phyloP scores from a whole-genome alignment of 2,329 filamentous ascomycete genomes.

The Pyrenophora seminiperda region DNA sequence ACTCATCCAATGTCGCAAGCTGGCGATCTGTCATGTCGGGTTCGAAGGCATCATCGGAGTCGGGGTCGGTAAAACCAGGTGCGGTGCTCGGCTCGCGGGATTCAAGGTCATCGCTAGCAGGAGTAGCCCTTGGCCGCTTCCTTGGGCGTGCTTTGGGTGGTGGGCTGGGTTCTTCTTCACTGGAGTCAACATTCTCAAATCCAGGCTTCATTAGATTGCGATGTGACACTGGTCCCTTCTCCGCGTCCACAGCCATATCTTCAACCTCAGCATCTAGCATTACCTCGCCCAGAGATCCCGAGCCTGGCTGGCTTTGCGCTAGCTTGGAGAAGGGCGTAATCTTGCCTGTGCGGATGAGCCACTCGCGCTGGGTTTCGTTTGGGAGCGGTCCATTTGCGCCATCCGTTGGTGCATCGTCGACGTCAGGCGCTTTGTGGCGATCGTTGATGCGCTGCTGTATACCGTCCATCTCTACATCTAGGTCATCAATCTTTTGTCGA shows the following conservation, averaged over 20 bases:
- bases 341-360: slow-evolving; percentile 92
- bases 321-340: slow-evolving; percentile 94
- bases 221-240: slow-evolving; percentile 52
- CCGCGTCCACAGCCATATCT: slow-evolving; percentile 54
- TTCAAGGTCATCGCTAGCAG: slow-evolving; percentile 10
- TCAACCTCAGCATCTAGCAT: slow-evolving; percentile 84
- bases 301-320: slow-evolving; percentile 65
- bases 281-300: slow-evolving; percentile 74
- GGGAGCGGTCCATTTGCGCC: slow-evolving; percentile 67
- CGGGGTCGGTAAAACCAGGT: slow-evolving; percentile 32
- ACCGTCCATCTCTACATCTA: slow-evolving; percentile 75
- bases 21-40: slow-evolving; percentile 49
- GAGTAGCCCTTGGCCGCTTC: slow-evolving; percentile 46
- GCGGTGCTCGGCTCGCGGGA: slow-evolving; percentile 28
- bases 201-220: slow-evolving; percentile 56
- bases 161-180: slow-evolving; percentile 42
- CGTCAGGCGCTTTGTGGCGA: slow-evolving; percentile 64
- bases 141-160: slow-evolving; percentile 37
- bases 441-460: slow-evolving; percentile 82
- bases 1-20: slow-evolving; percentile 47
- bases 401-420: slow-evolving; percentile 49
- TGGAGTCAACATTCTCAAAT: slow-evolving; percentile 45
- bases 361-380: slow-evolving; percentile 84
- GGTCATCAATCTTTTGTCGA: slow-evolving; percentile 65
- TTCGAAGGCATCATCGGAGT: slow-evolving; percentile 51